Base-by-base conservation (phyloP, 805 yeast genomes). In the Candida silvatica region DNA sequence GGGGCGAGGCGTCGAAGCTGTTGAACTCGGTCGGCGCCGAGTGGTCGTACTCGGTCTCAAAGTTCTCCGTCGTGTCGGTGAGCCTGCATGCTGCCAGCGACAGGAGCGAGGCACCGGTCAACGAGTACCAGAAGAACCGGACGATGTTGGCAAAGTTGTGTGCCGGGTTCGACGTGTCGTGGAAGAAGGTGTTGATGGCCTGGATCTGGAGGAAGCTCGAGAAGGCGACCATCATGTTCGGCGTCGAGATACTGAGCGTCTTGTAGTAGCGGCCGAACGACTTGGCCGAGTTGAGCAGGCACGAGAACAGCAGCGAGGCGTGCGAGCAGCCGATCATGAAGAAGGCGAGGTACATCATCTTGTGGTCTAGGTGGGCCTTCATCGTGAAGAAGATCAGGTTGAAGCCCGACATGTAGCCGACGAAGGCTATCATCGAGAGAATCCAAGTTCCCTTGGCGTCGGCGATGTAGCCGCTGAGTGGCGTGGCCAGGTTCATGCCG, bases 401-500 rank as follows among this genome's bases (percentile, higher is more conserved):
- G 58, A 84, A 87, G 15, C 86, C 78, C 1, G 86, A 76, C 5
- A 75, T 64, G 47, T 81, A 82, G 15, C 79, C 67, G 38, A 71
- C 41, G 16, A 80, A 61, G 3, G 88, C 67, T 15, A 82, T 46
- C n/a, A 78, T 45, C 6, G 86, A 70, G 27, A 87, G 54, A 17
- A 80, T 58, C 40, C 81, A 79, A 3, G 88, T 83, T 0, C 95
- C 94, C 45, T 77, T 78, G 17, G 77, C 64, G 52, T 87, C 96
- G 1, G 94, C 92, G 32, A 84, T 62, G 42, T 80, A 72, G 0
- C 97, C 97, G 37, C 86, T 59, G 2, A 81, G 51, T 0, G 97
- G 96, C 2, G 87, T 75, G 16, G 86, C 77, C 24, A 82, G 57
- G 54, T 87, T 88, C 77, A 83, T 75, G 4, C 96, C 97, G 36